Evolutionary conservation across 441 rosid species (phyloP), one percentile per base, ranked within the genome.

Genomic region (Raphanus hybrid): DNA sequence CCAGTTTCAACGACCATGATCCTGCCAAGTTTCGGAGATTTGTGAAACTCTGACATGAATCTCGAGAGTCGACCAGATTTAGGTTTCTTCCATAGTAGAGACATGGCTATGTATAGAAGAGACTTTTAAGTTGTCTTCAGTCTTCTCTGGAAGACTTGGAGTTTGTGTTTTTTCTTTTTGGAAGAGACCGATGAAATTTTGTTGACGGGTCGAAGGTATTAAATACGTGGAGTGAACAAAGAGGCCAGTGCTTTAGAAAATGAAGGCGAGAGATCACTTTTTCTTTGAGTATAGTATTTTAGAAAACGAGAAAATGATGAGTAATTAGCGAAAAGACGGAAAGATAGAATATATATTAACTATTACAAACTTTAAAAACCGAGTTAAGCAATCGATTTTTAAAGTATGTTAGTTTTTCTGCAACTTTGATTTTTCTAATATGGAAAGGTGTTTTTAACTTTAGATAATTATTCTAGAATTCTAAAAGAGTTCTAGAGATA

Each of bases 1-100:
- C 95, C 98, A 48, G 98, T 89, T 81, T 91, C 85, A 7, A 92
- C 92, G 58, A 94, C 87, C 11, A 94, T 84, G 4, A 92, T 91
- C 29, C 92, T 77, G 61, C 90, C 88, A 58, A 59, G 91, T 78
- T 81, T 84, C 0, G 87, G 81, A 0, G 90, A 77, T 10, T 82
- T 62, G 43, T 85, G 89, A 77, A 88, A 79, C 67, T 86, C 91
- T 64, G 90, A 84, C 23, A 92, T 73, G 70, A 92, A 54, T 48
- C 92, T 88, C 5, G 93, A 85, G 69, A 92, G 75, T 64, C 92
- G 83, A 48, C 86, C 60, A 6, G 80, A 76, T 34, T 61, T 61
- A 0, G 41, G 65, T n/a, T 72, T 92, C 75, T 87, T 91, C 91
- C 97, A 89, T 60, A 87, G 86, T 18, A 86, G 77, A 79, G 90